Base-by-base conservation (phyloP, 2,329 filamentous ascomycete species). In the Diaporthe sp. region DNA sequence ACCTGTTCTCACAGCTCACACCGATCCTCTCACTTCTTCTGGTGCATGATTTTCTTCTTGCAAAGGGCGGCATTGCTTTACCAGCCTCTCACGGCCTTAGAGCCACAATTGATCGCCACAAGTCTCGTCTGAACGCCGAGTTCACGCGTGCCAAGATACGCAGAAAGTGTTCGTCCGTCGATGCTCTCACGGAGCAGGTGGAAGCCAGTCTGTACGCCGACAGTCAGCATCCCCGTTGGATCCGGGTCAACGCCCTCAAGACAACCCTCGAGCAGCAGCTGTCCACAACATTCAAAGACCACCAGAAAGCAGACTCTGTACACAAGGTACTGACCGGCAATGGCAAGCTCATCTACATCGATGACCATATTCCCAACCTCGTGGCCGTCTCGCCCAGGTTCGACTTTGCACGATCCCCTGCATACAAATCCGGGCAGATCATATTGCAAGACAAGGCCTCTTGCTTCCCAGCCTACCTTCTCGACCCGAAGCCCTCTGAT, bases 401-500 rank as follows among this genome's bases (percentile, higher is more conserved):
- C 50, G 94, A 97, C 80, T 86, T 98, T 57, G 92, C 91, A 28
- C 93, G 92, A 76, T 92, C 91, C 10, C 84, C 89, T 19, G 93
- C 95, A 0, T 98, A 98, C 82, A 89, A 86, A 19, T 86, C 89
- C 1, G 96, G 96, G 1, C 89, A 92, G 61, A 90, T 98, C 71
- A 98, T 98, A 75, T 86, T 98, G 33, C 97, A 99, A 82, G 97
- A 98, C 81, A 98, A 98, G 83, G 96, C 97, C 0, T 98, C 96
- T 0, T 99, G 97, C 81, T 98, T 99, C 80, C 97, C 97, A 0
- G 97, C 96, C 0, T 97, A 97, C 81, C 87, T 99, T 3, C 86
- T 99, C 0, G 88, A 97, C 69, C 91, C 93, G 0, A 85, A 85
- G 0, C 85, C 90, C 12, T 86, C 90, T 74, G 90, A 93, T 77